Evolutionary conservation across 495 filamentous ascomycete species (phyloP).

Genomic region (Neohortaea acidophila): DNA sequence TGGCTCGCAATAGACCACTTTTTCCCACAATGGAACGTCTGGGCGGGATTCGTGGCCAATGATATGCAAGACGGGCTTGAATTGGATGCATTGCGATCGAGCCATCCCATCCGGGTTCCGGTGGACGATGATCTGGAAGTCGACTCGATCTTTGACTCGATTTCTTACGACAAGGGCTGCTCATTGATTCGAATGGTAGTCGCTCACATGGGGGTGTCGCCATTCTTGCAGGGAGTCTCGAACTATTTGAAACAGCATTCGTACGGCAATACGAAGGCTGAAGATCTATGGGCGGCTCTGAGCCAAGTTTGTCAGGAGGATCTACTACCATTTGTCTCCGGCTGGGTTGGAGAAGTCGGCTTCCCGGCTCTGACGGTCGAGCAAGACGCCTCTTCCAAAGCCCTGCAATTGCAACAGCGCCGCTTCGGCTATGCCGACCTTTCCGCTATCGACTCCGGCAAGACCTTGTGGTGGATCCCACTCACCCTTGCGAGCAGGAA

Average conservation of each 20-base stretch:
- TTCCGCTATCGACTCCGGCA: constrained; percentile 64
- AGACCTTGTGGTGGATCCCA: constrained; percentile 93
- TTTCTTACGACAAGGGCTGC: constrained; percentile 90
- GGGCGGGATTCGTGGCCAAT: constrained; percentile 90
- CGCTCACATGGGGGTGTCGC: constrained; percentile 65
- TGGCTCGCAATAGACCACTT: constrained; percentile 91
- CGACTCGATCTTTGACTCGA: constrained; percentile 91
- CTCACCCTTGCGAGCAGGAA: constrained; percentile 61
- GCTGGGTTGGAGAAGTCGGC: constrained; percentile 88
- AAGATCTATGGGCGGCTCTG: constrained; percentile 83
- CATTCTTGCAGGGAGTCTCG: constrained; percentile 76
- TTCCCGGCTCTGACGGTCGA: constrained; percentile 78
- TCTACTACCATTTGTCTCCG: constrained; percentile 71
- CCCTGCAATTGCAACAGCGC: constrained; percentile 64
- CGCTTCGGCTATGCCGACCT: constrained; percentile 86
- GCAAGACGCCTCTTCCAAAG: constrained; percentile 66
- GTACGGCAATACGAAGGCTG: constrained; percentile 83
- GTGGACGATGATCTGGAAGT: constrained; percentile 82
- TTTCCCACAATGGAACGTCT: constrained; percentile 90
- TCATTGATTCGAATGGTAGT: constrained; percentile 91
- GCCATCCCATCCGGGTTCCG: constrained; percentile 88
- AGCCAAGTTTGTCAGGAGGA: constrained; percentile 78
- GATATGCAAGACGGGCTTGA: constrained; percentile 78
- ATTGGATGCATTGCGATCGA: constrained; percentile 73
- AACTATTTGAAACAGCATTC: constrained; percentile 74